Percentiles rank a stretch among this genome's conserved stretches.
Conservation (phyloP, 176 grass and related monocot genomes). For the Lolium rigidum region DNA sequence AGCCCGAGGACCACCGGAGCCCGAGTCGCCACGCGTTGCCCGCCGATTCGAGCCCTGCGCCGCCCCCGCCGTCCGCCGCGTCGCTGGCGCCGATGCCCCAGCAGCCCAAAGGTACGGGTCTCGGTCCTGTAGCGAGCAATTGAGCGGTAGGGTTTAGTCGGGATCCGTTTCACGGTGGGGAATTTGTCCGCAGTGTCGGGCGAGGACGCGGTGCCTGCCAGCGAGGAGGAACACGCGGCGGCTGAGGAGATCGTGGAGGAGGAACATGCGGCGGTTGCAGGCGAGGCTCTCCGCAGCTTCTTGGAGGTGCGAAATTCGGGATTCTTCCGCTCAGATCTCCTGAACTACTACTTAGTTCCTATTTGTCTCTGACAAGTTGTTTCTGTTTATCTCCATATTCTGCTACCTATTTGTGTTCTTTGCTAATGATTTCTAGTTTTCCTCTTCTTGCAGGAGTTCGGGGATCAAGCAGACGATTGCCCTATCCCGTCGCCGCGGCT, state of each 20-base stretch:
- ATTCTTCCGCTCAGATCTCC: neutral
- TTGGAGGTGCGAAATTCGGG: conserved; percentile 28
- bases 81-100: neutral
- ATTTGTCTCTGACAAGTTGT: neutral
- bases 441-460: conserved; percentile 53
- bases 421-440: neutral
- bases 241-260: no score
- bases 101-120: conserved; percentile 29
- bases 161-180: conserved; percentile 22
- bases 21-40: neutral
- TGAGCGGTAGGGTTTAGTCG: neutral
- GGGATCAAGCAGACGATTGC: conserved; percentile 43
- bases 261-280: neutral
- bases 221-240: no score
- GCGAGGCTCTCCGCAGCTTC: conserved; percentile 34
- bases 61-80: neutral
- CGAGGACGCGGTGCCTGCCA: conserved; percentile 8
- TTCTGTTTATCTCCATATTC: neutral
- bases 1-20: conserved; percentile 8
- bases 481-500: conserved; percentile 55
- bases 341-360: conserved; percentile 9
- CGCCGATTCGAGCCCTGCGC: neutral
- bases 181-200: conserved; percentile 24
- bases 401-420: neutral
- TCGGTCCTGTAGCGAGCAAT: neutral